phyloP scores from a whole-genome alignment of 306 rosid species.

The Quercus dentata region DNA sequence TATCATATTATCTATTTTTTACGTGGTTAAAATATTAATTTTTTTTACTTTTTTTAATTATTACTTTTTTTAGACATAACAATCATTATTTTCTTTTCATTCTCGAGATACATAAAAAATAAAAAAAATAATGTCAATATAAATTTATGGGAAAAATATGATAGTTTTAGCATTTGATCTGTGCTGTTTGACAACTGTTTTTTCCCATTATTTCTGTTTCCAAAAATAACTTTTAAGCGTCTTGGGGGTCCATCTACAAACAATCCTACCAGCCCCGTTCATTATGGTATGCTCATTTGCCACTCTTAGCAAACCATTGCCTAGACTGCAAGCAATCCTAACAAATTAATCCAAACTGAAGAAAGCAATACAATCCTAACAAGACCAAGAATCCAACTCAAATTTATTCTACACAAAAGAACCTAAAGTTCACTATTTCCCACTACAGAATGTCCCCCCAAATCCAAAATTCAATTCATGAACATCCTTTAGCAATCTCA shows the following conservation, averaged over 20 bases:
- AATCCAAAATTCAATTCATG: slow-evolving; percentile 10
- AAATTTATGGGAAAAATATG: no score
- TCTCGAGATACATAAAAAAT: no score
- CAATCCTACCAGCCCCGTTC: slow-evolving; percentile 34
- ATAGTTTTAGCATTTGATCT: no score
- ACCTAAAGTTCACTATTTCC: neutral
- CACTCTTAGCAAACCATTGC: slow-evolving; percentile 32
- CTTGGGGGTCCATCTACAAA: slow-evolving; percentile 63
- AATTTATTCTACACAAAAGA: slow-evolving; percentile 14
- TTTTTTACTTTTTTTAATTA: no score
- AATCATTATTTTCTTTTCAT: no score
- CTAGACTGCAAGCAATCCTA: slow-evolving; percentile 1
- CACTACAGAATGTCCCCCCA: slow-evolving; percentile 3
- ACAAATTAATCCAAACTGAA: slow-evolving; percentile 29
- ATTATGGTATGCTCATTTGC: slow-evolving; percentile 62
- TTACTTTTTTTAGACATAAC: no score
- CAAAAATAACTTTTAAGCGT: no score
- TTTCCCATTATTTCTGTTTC: no score
- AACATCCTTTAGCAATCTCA: slow-evolving; percentile 37
- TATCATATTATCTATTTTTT: no score
- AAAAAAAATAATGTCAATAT: no score
- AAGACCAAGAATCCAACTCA: neutral
- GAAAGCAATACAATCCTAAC: slow-evolving; percentile 29
- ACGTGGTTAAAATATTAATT: no score
- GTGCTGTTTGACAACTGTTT: no score